A percentile compares a stretch with the other conserved stretches of the same genome.
Conservation (phyloP, 495 filamentous ascomycete genomes). For the Aspergillus taichungensis region DNA sequence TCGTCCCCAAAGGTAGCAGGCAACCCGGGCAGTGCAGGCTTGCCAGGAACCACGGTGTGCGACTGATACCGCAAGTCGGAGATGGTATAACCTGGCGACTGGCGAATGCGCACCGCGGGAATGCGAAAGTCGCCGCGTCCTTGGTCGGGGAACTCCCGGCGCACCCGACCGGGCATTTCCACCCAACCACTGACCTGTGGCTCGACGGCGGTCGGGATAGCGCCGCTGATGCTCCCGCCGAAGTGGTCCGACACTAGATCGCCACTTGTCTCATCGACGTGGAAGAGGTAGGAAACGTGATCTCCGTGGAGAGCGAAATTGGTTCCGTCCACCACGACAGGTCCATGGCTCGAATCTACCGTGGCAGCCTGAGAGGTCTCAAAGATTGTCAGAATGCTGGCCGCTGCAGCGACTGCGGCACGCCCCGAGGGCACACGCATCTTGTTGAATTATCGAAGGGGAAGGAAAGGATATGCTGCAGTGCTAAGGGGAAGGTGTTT, state of each 20-base stretch:
- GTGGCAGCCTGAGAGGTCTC: background rate
- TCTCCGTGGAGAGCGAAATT: conserved; percentile 41
- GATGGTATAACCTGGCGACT: conserved; percentile 41
- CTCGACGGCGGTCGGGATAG: conserved; percentile 32
- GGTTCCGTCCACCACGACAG: conserved; percentile 35
- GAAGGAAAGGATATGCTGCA: no score
- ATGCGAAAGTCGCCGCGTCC: conserved; percentile 46
- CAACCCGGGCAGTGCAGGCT: conserved; percentile 37
- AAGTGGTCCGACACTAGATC: conserved; percentile 46
- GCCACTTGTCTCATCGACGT: conserved; percentile 39
- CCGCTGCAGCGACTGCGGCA: no score
- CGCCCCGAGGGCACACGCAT: no score
- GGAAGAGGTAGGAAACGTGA: conserved; percentile 45
- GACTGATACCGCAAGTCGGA: conserved; percentile 40
- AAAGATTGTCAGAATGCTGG: no score
- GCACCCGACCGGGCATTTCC: conserved; percentile 31
- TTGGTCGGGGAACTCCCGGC: conserved; percentile 47
- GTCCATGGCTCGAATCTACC: conserved; percentile 7
- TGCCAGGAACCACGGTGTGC: conserved; percentile 33
- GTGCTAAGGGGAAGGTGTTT: no score
- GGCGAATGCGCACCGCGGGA: conserved; percentile 44
- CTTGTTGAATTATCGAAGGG: no score
- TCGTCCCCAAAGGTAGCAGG: conserved; percentile 42
- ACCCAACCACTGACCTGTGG: conserved; percentile 38
- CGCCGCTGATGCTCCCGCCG: conserved; percentile 25